Percentiles rank a stretch among this genome's conserved stretches.
phyloP scores from a whole-genome alignment of 2,329 filamentous ascomycete species.

The Didymella glomerata region DNA sequence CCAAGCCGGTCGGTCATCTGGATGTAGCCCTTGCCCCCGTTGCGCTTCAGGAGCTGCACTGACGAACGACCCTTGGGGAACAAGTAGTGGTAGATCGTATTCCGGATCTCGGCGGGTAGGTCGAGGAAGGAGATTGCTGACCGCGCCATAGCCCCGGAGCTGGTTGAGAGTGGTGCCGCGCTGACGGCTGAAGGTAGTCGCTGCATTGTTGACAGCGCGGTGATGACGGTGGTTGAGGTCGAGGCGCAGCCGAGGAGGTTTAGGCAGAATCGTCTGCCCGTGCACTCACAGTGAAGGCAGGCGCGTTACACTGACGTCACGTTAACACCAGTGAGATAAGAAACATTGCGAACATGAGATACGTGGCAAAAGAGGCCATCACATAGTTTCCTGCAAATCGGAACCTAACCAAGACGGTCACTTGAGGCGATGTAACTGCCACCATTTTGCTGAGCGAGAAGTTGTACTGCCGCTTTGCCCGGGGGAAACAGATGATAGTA shows the following conservation, averaged over 20 bases:
- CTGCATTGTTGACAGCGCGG: not conserved
- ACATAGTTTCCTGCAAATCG: no score
- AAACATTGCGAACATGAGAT: no score
- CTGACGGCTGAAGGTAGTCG: not conserved
- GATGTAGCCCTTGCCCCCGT: not conserved
- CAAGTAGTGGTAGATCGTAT: slow-evolving; percentile 3
- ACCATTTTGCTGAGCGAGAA: no score
- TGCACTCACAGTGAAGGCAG: not conserved
- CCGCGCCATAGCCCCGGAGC: not conserved
- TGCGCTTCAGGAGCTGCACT: slow-evolving; percentile 1
- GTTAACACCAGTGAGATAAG: no score
- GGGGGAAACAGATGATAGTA: no score
- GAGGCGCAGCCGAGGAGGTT: not conserved
- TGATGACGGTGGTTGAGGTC: not conserved
- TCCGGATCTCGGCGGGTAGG: slow-evolving; percentile 1
- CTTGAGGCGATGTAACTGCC: no score
- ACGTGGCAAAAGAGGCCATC: no score
- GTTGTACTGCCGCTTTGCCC: no score
- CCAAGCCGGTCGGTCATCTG: slow-evolving; percentile 3
- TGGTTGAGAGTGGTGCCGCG: not conserved
- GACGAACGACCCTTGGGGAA: not conserved
- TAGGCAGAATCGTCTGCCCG: not conserved
- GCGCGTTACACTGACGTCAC: not conserved
- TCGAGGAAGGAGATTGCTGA: not conserved
- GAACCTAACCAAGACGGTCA: no score